phyloP scores from a whole-genome alignment of 176 grass and related monocot genomes.

The Carex littledalei region DNA sequence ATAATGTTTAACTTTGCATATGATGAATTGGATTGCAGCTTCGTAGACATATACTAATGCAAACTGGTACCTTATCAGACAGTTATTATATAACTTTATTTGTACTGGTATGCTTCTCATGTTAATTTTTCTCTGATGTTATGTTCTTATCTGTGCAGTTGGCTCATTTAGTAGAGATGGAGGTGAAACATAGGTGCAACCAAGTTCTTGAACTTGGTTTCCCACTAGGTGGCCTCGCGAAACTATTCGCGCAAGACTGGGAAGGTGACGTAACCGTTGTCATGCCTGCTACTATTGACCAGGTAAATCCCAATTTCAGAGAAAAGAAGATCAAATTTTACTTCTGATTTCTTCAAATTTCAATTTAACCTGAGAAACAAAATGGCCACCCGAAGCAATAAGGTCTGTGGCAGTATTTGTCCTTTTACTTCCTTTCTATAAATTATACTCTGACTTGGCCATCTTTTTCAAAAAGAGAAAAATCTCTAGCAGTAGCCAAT shows the following conservation, averaged over 20 bases:
- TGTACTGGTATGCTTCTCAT: not conserved
- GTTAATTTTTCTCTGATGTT: slow-evolving; percentile 1
- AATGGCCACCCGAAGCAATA: not conserved
- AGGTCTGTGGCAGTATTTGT: not conserved
- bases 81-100: not conserved
- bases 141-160: slow-evolving; percentile 44
- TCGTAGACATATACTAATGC: not conserved
- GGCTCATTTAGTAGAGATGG: slow-evolving; percentile 77
- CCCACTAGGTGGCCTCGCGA: slow-evolving; percentile 70
- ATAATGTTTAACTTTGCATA: slow-evolving; percentile 20
- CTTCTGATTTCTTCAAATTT: not conserved
- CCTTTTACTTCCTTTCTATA: not conserved
- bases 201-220: slow-evolving; percentile 90
- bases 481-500: not conserved
- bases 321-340: not conserved
- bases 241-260: slow-evolving; percentile 94
- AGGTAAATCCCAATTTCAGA: slow-evolving; percentile 34
- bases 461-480: not conserved
- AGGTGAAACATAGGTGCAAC: slow-evolving; percentile 92
- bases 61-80: not conserved
- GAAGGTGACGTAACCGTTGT: slow-evolving; percentile 90
- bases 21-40: not conserved
- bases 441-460: not conserved
- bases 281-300: slow-evolving; percentile 90
- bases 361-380: not conserved